These are phyloP conservation scores for Ambrosia hybrid DNA, from an alignment of 140 eudicot genomes.

Conservation along the genomic window DNA sequence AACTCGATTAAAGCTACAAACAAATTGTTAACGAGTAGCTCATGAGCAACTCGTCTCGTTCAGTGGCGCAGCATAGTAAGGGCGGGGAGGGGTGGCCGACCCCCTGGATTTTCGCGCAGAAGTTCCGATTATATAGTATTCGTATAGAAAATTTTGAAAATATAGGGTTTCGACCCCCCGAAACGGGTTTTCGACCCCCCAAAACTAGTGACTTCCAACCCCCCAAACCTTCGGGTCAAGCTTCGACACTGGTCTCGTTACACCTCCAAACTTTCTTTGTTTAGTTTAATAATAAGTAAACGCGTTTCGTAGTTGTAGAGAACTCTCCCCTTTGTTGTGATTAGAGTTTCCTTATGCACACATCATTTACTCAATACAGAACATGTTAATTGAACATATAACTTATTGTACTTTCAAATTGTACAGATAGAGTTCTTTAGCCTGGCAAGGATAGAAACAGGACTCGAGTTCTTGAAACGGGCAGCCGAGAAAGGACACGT, in stretches of 20 bases:
- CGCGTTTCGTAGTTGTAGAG: not conserved
- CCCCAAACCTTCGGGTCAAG: no score
- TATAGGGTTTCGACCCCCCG: no score
- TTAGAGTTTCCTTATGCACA: not conserved
- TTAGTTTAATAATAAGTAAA: not conserved
- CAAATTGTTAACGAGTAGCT: not conserved
- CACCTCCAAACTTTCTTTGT: not conserved
- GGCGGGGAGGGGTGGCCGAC: no score
- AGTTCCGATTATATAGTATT: no score
- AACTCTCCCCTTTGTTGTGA: not conserved
- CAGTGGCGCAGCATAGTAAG: no score
- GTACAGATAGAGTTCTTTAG: constrained; percentile 43
- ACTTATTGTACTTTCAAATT: not conserved
- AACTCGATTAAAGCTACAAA: not conserved
- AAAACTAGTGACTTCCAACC: no score
- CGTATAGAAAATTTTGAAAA: no score
- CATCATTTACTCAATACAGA: not conserved
- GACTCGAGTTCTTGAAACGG: constrained; percentile 43
- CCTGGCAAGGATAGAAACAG: constrained; percentile 32
- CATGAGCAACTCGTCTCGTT: not conserved
- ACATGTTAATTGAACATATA: not conserved
- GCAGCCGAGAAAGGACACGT: constrained; percentile 46
- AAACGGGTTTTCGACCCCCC: no score
- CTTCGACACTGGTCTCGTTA: no score
- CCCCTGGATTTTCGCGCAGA: no score